Evolutionary conservation across 768 basidiomycete genomes (phyloP), one percentile per base, ranked within the genome.

Genomic region (Leccinum truebloodii): DNA sequence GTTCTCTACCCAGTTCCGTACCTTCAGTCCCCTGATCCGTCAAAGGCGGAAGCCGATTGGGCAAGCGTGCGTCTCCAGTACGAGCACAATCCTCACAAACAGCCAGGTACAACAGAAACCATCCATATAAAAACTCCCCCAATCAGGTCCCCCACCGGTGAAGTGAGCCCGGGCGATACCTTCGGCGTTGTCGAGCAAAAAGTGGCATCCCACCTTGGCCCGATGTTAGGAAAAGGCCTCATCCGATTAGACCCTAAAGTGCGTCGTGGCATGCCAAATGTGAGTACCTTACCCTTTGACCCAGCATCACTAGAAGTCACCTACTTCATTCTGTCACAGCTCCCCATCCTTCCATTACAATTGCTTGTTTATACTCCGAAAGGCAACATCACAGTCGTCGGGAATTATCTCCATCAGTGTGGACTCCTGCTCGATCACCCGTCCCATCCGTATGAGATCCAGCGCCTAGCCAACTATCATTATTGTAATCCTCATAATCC

Each of bases 321-420:
- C 68, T 63, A 62, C 67, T 59, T 62, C 57, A 62, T 61, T 28
- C 55, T 62, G 41, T 44, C 57, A 13, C 53, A 95, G 92, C 81
- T 90, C 55, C 90, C 91, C 52, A 91, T 94, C 57, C 79, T 96
- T 50, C 85, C 88, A 22, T 80, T 98, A 18, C 89, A 90, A 69
- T 83, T 97, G 74, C 84, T 97, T 41, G 86, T 98, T 32, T 96
- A 91, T 75, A 96, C 96, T 6, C 93, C 94, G 5, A 97, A 96
- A 73, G 92, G 93, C 34, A 95, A 98, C 75, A 89, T 98, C 63
- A 77, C 81, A 34, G 86, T 89, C 57, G 89, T 99, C 62, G 87
- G 92, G 63, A 80, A 85, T 68, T 87, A 86, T 68, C 82, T 98
- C 54, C 83, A 86, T 24, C 80, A 84, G 59, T 81, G 82, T 61